Conservation (phyloP, 768 basidiomycete genomes). For the Phlebiopsis gigantea region DNA sequence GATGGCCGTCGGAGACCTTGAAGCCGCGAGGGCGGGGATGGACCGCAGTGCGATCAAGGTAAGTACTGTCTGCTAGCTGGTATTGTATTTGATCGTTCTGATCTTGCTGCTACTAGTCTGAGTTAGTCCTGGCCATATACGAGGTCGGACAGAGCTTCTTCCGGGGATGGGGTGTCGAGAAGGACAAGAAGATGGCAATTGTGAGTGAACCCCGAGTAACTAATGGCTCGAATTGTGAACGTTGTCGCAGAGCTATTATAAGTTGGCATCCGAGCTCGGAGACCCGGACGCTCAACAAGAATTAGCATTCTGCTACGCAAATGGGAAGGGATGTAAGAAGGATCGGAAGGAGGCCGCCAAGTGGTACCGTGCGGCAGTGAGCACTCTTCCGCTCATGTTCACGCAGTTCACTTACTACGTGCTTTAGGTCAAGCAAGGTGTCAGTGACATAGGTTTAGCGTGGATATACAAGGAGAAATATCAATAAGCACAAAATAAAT, state of each 20-base stretch:
- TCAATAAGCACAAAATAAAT: constrained; percentile 14
- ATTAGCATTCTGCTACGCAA: constrained; percentile 78
- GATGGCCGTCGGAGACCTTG: constrained; percentile 70
- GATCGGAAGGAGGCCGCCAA: constrained; percentile 80
- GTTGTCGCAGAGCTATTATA: constrained; percentile 67
- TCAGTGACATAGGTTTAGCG: constrained; percentile 77
- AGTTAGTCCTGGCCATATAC: constrained; percentile 84
- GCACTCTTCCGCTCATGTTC: constrained; percentile 19
- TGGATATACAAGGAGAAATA: constrained; percentile 94
- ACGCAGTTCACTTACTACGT: neutral
- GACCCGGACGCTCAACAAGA: constrained; percentile 86
- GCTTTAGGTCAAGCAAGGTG: constrained; percentile 57
- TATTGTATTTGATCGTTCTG: neutral
- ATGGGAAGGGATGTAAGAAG: constrained; percentile 87
- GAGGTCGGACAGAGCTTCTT: constrained; percentile 93
- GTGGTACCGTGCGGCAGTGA: constrained; percentile 86
- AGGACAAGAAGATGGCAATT: constrained; percentile 88
- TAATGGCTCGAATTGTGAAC: neutral
- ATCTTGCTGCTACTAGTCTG: constrained; percentile 39
- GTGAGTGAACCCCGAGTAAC: constrained; percentile 36
- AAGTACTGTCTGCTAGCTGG: constrained; percentile 5
- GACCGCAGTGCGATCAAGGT: constrained; percentile 55
- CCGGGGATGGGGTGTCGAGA: constrained; percentile 84
- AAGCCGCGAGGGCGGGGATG: constrained; percentile 51
- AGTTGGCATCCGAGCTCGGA: constrained; percentile 76